Evolutionary conservation across 805 yeast genomes (phyloP).

Genomic region (Barnettozyma siamensis): DNA sequence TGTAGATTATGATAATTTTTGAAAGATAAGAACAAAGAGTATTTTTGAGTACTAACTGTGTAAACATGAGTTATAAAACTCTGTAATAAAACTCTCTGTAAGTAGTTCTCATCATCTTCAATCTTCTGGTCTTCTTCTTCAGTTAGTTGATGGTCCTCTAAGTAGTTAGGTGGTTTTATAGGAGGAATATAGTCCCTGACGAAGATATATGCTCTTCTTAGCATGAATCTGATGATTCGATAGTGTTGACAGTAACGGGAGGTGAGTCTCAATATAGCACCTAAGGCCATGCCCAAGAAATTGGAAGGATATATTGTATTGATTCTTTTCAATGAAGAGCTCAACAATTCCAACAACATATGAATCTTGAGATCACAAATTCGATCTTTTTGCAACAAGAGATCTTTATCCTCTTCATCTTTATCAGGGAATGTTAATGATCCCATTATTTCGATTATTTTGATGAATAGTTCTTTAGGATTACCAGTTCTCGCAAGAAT

Average conservation of each 20-base stretch:
- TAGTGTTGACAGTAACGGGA: constrained; percentile 33
- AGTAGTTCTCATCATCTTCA: constrained; percentile 48
- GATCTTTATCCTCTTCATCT: constrained; percentile 1
- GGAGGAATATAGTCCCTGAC: constrained; percentile 54
- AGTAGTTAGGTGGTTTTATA: constrained; percentile 33
- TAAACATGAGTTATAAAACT: constrained; percentile 53
- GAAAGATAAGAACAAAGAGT: constrained; percentile 26
- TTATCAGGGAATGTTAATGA: constrained; percentile 24
- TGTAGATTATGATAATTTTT: constrained; percentile 21
- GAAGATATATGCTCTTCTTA: constrained; percentile 61
- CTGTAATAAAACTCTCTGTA: constrained; percentile 62
- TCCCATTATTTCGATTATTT: constrained; percentile 59
- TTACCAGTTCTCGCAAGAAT: constrained; percentile 65
- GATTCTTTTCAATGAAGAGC: constrained; percentile 52
- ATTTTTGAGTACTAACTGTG: constrained; percentile 31
- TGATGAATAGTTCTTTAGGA: constrained; percentile 72
- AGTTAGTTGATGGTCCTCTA: constrained; percentile 25
- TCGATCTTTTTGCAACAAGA: constrained; percentile 8
- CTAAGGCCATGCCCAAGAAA: constrained; percentile 63
- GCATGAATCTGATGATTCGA: constrained; percentile 35
- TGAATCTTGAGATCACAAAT: constrained; percentile 47
- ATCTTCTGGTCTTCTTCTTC: constrained; percentile 37
- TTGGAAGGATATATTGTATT: constrained; percentile 72
- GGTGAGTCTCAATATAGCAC: constrained; percentile 51
- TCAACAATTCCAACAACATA: constrained; percentile 59